Evolutionary conservation across 1,284 basidiomycete genomes (phyloP).

Genomic region (Ustilago trichophora): DNA sequence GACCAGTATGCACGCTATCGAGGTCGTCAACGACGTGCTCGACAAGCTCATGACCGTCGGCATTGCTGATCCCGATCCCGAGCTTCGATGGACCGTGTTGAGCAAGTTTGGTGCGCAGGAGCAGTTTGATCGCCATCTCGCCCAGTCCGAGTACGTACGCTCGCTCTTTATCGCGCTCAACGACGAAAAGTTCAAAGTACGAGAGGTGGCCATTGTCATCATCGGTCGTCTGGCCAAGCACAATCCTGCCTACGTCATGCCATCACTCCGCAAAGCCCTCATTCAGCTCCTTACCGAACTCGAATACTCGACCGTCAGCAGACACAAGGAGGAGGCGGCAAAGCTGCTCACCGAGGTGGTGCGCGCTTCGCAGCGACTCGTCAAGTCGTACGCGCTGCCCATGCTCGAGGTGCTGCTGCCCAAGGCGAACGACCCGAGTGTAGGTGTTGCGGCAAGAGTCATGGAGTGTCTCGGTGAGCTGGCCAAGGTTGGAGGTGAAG

Average conservation of each 20-base stretch:
- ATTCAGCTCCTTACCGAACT: slow-evolving; percentile 97
- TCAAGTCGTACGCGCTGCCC: slow-evolving; percentile 96
- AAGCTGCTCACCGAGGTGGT: slow-evolving; percentile 64
- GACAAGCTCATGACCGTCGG: slow-evolving; percentile 96
- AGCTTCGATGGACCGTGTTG: slow-evolving; percentile 72
- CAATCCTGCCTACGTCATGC: slow-evolving; percentile 99
- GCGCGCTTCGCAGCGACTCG: slow-evolving; percentile 84
- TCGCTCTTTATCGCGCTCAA: slow-evolving; percentile 97
- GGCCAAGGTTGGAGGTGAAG: slow-evolving; percentile 91
- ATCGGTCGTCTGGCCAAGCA: slow-evolving; percentile 94
- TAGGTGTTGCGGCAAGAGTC: slow-evolving; percentile 90
- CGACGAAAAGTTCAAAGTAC: slow-evolving; percentile 94
- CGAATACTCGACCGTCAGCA: slow-evolving; percentile 90
- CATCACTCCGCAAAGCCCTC: slow-evolving; percentile 91
- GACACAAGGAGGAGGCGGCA: slow-evolving; percentile 73
- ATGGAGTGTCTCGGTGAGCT: slow-evolving; percentile 95
- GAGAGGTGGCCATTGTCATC: slow-evolving; percentile 86
- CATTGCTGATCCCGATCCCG: slow-evolving; percentile 83
- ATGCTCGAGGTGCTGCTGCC: slow-evolving; percentile 90
- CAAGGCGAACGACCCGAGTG: slow-evolving; percentile 84
- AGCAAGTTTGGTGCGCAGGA: slow-evolving; percentile 88
- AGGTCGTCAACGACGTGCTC: slow-evolving; percentile 96
- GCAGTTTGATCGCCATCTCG: slow-evolving; percentile 96
- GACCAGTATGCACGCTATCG: slow-evolving; percentile 93
- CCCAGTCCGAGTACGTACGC: slow-evolving; percentile 96